A percentile compares a stretch with the other conserved stretches of the same genome.
Evolutionary conservation across 441 rosid species (phyloP).

Genomic region (Aquilaria agallochum): DNA sequence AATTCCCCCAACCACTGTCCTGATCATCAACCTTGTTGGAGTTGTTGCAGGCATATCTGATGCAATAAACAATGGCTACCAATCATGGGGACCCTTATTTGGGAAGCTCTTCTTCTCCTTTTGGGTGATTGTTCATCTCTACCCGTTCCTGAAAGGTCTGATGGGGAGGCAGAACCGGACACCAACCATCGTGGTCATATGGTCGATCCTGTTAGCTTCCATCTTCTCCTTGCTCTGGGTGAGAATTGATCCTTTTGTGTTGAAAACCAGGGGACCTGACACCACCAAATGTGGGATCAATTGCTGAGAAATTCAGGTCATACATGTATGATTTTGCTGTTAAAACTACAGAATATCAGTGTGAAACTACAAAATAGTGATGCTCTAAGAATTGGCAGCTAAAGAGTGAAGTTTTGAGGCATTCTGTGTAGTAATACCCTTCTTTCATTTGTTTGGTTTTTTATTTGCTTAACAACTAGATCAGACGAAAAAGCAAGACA

Average conservation of each 20-base stretch:
- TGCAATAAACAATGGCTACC: slow-evolving; percentile 87
- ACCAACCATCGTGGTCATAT: slow-evolving; percentile 91
- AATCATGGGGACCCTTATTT: slow-evolving; percentile 88
- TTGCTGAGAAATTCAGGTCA: slow-evolving; percentile 44
- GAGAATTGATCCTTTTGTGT: slow-evolving; percentile 82
- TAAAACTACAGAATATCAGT: slow-evolving; percentile 13
- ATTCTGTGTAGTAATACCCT: slow-evolving; percentile 24
- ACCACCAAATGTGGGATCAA: slow-evolving; percentile 80
- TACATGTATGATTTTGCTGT: slow-evolving; percentile 25
- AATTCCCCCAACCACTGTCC: slow-evolving; percentile 88
- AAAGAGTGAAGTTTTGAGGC: slow-evolving; percentile 25
- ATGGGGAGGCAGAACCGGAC: slow-evolving; percentile 96
- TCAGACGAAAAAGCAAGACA: too few relatives aligned
- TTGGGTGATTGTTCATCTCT: slow-evolving; percentile 96
- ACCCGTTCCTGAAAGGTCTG: slow-evolving; percentile 96
- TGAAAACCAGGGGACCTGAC: slow-evolving; percentile 91
- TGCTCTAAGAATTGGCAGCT: slow-evolving; percentile 23
- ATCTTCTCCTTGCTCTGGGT: slow-evolving; percentile 97
- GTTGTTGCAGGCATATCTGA: slow-evolving; percentile 95
- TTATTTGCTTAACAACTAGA: too few relatives aligned
- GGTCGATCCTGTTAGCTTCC: slow-evolving; percentile 90
- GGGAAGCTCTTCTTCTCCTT: slow-evolving; percentile 94
- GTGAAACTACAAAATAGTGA: slow-evolving; percentile 25
- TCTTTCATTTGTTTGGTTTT: neutral
- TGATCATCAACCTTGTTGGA: slow-evolving; percentile 82